These are phyloP conservation scores for Heterobasidion occidentale DNA, from an alignment of 1,284 basidiomycete genomes.

Conservation along the genomic window DNA sequence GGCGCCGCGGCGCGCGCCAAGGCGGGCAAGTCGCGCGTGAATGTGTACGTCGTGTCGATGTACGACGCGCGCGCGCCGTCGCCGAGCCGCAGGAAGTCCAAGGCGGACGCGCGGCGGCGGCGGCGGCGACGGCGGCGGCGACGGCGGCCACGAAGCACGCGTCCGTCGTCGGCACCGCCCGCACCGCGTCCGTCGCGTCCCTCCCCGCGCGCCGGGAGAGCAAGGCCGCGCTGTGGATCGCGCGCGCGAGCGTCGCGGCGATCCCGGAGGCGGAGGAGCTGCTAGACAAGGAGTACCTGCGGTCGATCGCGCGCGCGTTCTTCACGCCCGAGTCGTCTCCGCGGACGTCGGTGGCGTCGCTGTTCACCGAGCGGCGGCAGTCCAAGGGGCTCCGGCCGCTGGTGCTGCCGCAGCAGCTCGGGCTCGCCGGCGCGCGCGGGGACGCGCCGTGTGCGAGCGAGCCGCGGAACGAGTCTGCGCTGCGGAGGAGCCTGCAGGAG, in stretches of 20 bases:
- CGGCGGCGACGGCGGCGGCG: too few relatives aligned
- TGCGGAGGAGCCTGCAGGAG: background rate
- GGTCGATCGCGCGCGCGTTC: background rate
- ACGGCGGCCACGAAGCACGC: too few relatives aligned
- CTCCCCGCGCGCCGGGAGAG: background rate
- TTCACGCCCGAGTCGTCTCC: background rate
- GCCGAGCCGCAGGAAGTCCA: background rate
- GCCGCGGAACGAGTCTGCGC: background rate
- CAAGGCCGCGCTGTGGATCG: background rate
- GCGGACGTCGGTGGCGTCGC: background rate
- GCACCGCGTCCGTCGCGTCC: background rate
- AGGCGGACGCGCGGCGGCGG: too few relatives aligned
- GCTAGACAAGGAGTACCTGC: background rate
- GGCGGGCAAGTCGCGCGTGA: background rate
- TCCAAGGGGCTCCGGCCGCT: background rate
- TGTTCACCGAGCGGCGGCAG: background rate
- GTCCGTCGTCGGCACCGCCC: too few relatives aligned
- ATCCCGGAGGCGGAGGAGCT: background rate
- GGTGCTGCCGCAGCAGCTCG: conserved; percentile 1
- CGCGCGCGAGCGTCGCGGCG: background rate
- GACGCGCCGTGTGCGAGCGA: background rate
- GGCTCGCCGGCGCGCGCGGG: background rate
- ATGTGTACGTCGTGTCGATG: background rate
- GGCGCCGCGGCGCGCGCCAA: background rate
- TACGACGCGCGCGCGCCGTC: background rate